Conservation (phyloP, 768 basidiomycete species). For the Megacollybia marginata region DNA sequence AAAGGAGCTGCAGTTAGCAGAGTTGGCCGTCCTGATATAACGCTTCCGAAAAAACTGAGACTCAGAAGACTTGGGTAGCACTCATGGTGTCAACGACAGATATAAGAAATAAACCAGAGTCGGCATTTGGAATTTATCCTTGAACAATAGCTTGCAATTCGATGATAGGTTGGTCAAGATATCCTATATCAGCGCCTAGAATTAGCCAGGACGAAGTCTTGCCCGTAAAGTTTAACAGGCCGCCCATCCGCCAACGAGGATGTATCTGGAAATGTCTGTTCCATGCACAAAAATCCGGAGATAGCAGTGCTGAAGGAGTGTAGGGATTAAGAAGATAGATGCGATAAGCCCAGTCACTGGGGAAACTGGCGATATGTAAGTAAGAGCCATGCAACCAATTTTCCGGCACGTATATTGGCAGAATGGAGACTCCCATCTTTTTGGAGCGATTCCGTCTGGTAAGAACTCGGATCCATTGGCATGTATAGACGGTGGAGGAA, state of each 20-base stretch:
- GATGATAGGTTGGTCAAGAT: slow-evolving; percentile 13
- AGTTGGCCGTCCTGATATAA: slow-evolving; percentile 22
- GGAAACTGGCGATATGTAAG: slow-evolving; percentile 18
- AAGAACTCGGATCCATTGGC: too few relatives aligned
- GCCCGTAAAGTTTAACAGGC: neutral
- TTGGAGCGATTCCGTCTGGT: too few relatives aligned
- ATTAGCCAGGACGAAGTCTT: neutral
- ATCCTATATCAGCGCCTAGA: slow-evolving; percentile 22
- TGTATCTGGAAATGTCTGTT: slow-evolving; percentile 18
- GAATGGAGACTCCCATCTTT: too few relatives aligned
- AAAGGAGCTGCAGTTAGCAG: slow-evolving; percentile 26
- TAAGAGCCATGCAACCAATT: slow-evolving; percentile 5
- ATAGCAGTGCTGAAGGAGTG: slow-evolving; percentile 23
- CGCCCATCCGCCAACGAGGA: slow-evolving; percentile 8
- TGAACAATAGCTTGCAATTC: slow-evolving; percentile 15
- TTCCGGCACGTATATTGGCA: too few relatives aligned
- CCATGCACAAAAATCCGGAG: slow-evolving; percentile 19
- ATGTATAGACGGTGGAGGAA: too few relatives aligned
- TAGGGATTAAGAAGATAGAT: slow-evolving; percentile 17
- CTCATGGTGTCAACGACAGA: slow-evolving; percentile 3
- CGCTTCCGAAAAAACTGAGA: slow-evolving; percentile 18
- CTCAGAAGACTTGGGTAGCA: slow-evolving; percentile 9
- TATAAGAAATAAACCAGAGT: slow-evolving; percentile 17
- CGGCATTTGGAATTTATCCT: slow-evolving; percentile 8
- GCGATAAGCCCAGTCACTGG: slow-evolving; percentile 20